These are phyloP conservation scores for Penicillium sp. DNA, from an alignment of 2,329 filamentous ascomycete genomes.

Conservation along the genomic window DNA sequence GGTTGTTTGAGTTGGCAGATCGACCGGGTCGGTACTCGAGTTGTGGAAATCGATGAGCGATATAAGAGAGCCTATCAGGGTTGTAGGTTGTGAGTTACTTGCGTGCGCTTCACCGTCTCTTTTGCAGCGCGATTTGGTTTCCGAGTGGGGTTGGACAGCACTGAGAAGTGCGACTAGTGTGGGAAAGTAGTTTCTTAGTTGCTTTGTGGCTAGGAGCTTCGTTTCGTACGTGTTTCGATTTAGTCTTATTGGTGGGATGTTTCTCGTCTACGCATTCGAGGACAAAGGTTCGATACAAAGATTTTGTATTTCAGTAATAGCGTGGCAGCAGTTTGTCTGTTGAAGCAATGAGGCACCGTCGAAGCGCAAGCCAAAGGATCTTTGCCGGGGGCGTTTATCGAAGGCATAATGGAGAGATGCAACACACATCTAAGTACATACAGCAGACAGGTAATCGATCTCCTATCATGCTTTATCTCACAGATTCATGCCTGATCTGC, in stretches of 20 bases:
- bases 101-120: not conserved
- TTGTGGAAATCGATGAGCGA: not conserved
- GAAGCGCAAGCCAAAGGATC: not conserved
- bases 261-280: too few species aligned
- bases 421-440: not conserved
- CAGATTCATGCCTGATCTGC: not conserved
- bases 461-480: not conserved
- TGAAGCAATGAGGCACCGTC: not conserved
- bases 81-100: not conserved
- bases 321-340: not conserved
- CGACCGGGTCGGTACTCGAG: not conserved
- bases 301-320: not conserved
- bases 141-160: not conserved
- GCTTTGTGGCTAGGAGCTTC: not conserved
- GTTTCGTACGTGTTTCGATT: not conserved
- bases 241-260: not conserved
- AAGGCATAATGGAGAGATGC: not conserved
- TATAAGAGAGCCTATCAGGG: not conserved
- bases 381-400: not conserved
- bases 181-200: not conserved
- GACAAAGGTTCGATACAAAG: not conserved
- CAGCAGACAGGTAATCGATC: not conserved
- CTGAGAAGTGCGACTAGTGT: not conserved
- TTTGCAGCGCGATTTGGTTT: not conserved
- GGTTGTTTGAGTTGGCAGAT: not conserved